Base-by-base conservation (phyloP, 1,284 basidiomycete genomes). In the Schizophyllum amplum region DNA sequence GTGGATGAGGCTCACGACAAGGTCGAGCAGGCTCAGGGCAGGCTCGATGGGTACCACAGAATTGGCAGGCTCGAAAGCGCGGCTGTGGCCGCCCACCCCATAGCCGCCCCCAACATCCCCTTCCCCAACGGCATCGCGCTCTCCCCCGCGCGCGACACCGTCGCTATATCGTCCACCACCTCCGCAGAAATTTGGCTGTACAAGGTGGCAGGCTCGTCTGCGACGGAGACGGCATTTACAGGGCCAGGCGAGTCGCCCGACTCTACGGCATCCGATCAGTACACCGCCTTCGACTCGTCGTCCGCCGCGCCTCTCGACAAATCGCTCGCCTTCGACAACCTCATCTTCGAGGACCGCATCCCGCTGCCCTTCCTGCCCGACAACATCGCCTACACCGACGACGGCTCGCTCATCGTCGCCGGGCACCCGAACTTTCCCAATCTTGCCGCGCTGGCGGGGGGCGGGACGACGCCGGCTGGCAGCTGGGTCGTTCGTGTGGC, bases 111-210 rank as follows among this genome's bases (percentile, higher is more conserved):
- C 4, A 77, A 78, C 54, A 69, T 87, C 15, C 69, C 86, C 0
- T 89, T 87, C 66, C 72, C 87, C 5, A 90, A 90, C 63, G 87
- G 87, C 26, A 61, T 89, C 53, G 72, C 83, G 0, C 58, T 87
- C 48, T 84, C 82, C 0, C 76, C 76, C 0, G 68, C 74, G 2
- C 75, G 75, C 1, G 65, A 67, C 0, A 70, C 76, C 22, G 69
- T 87, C 13, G 83, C 84, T 1, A 67, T 90, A 24, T 78, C 81
- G 2, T 77, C 82, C 1, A 82, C 80, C 20, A 73, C 78, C 0
- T 65, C 74, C 20, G 74, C 70, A 52, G 64, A 73, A 47, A 69
- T 89, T 23, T 64, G 68, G 42, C 66, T 88, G 56, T 89, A 84
- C 71, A 60, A 42, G 13, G 33, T 42, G 17, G 33, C 33, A 4